Percentiles rank a stretch among this genome's conserved stretches.
These are phyloP conservation scores for Geosmithia flava DNA, from an alignment of 2,329 filamentous ascomycete genomes.

Conservation along the genomic window DNA sequence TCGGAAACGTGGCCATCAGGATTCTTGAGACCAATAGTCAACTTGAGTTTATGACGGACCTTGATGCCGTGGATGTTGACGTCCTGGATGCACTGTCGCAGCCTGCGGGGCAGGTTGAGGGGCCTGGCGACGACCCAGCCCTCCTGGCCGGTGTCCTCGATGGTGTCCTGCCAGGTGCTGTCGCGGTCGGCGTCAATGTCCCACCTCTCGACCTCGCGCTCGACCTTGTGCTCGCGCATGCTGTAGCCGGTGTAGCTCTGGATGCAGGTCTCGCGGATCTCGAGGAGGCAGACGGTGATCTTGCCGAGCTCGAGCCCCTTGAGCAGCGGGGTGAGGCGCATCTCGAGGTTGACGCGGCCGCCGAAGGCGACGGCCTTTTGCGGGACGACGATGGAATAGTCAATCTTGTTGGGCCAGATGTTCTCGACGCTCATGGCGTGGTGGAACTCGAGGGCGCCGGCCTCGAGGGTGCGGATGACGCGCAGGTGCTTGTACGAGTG, in stretches of 20 bases:
- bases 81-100: constrained; percentile 80
- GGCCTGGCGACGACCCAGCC: constrained; percentile 50
- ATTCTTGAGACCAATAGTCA: constrained; percentile 84
- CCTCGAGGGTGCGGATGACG: constrained; percentile 65
- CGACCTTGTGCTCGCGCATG: constrained; percentile 46
- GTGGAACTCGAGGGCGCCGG: constrained; percentile 63
- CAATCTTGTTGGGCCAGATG: constrained; percentile 94
- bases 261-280: constrained; percentile 57
- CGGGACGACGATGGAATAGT: constrained; percentile 87
- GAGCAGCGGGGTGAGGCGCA: constrained; percentile 75
- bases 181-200: constrained; percentile 40
- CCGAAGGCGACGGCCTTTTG: constrained; percentile 93
- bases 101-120: constrained; percentile 63
- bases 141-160: constrained; percentile 55
- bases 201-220: constrained; percentile 52
- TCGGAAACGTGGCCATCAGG: constrained; percentile 92
- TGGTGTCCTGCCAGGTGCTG: constrained; percentile 56
- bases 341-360: constrained; percentile 71
- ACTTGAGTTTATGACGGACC: constrained; percentile 81
- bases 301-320: constrained; percentile 83
- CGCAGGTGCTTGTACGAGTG: constrained; percentile 67
- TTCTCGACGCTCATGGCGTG: constrained; percentile 95
- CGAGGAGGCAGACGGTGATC: constrained; percentile 68
- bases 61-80: constrained; percentile 84
- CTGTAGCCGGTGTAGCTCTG: constrained; percentile 30